These are phyloP conservation scores for Cytospora leucostoma DNA, from an alignment of 2,329 filamentous ascomycete genomes.

Conservation along the genomic window DNA sequence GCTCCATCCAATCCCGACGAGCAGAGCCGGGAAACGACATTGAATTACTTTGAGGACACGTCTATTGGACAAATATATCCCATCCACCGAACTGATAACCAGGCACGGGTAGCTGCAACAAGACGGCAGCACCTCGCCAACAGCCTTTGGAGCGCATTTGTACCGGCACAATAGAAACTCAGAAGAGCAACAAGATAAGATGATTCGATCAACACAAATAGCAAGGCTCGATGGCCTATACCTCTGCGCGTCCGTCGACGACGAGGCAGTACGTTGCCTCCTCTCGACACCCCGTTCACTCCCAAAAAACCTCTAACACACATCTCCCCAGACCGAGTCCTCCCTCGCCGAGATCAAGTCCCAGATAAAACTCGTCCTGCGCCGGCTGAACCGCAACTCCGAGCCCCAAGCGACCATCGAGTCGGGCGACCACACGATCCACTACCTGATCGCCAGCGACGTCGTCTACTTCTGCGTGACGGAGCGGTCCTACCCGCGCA, in stretches of 20 bases:
- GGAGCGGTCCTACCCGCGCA: constrained; percentile 92
- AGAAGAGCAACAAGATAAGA: constrained; percentile 53
- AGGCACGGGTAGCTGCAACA: neutral
- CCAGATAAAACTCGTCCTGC: constrained; percentile 87
- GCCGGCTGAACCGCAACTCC: constrained; percentile 83
- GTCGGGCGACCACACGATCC: constrained; percentile 76
- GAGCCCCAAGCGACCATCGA: constrained; percentile 93
- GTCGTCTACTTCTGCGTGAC: constrained; percentile 93
- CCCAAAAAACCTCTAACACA: constrained; percentile 11
- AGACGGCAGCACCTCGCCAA: neutral
- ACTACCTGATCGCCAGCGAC: constrained; percentile 81
- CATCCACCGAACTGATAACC: neutral
- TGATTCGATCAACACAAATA: constrained; percentile 94
- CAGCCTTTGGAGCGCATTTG: neutral
- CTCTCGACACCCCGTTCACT: too few relatives aligned
- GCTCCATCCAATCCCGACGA: neutral
- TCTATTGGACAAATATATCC: constrained; percentile 3
- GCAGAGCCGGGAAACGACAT: constrained; percentile 10
- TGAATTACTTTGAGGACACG: constrained; percentile 23
- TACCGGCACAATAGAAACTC: neutral
- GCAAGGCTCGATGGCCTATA: constrained; percentile 92
- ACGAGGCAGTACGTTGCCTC: constrained; percentile 64
- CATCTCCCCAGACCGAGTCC: constrained; percentile 59
- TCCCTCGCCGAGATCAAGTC: constrained; percentile 85
- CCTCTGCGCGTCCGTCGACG: constrained; percentile 92